A percentile compares a stretch with the other conserved stretches of the same genome.
phyloP scores from a whole-genome alignment of 2,329 filamentous ascomycete species.

The Fusarium sp. region DNA sequence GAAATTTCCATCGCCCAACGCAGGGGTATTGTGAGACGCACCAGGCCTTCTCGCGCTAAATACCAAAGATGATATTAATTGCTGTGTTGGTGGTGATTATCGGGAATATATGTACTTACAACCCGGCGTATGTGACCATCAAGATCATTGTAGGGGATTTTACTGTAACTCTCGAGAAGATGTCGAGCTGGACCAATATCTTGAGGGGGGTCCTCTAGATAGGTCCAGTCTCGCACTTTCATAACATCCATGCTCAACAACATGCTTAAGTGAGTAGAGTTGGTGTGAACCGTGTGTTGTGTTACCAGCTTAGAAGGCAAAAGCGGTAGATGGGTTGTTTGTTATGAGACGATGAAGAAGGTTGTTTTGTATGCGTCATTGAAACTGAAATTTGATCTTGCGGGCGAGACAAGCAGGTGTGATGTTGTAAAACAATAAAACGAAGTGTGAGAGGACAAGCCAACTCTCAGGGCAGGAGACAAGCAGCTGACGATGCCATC shows the following conservation, averaged over 20 bases:
- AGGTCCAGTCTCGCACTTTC: conserved; percentile 58
- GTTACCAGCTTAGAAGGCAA: conserved; percentile 5
- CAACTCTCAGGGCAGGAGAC: conserved; percentile 29
- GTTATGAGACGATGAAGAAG: conserved; percentile 11
- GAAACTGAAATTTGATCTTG: conserved; percentile 22
- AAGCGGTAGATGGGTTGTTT: conserved; percentile 4
- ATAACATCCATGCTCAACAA: conserved; percentile 51
- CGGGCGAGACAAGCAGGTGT: conserved; percentile 11
- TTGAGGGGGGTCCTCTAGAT: conserved; percentile 54
- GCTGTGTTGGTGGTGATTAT: neutral
- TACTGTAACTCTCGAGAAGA: conserved; percentile 57
- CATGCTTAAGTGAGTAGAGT: conserved; percentile 32
- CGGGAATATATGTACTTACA: conserved; percentile 46
- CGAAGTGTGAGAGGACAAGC: conserved; percentile 15
- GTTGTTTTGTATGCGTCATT: conserved; percentile 36
- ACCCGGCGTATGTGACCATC: conserved; percentile 55
- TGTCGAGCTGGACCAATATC: conserved; percentile 55
- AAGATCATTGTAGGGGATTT: conserved; percentile 53
- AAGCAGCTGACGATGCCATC: conserved; percentile 25
- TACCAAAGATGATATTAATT: conserved; percentile 23
- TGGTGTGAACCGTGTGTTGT: conserved; percentile 5
- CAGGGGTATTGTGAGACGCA: conserved; percentile 59
- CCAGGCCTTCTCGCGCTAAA: conserved; percentile 63
- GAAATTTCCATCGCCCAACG: conserved; percentile 65
- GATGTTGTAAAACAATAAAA: conserved; percentile 13